These are phyloP conservation scores for Nitzschia inconspicua DNA, from an alignment of 108 stramenopile species.

Conservation along the genomic window DNA sequence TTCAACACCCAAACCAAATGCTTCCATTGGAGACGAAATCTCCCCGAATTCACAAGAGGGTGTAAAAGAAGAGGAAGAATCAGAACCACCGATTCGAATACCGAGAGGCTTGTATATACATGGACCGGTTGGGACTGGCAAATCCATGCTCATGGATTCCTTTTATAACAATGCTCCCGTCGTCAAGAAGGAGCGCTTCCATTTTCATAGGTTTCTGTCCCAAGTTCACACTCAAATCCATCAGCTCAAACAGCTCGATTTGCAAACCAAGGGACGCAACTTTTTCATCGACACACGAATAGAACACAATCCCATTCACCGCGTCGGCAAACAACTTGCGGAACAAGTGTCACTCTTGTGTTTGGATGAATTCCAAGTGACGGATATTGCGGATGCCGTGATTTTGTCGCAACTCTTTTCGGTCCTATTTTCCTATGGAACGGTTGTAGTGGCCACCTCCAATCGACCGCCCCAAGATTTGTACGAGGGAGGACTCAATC, in stretches of 20 bases:
- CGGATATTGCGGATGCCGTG: conserved; percentile 96
- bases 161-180: conserved; percentile 59
- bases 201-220: conserved; percentile 96
- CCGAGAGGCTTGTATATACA: conserved; percentile 87
- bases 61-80: background rate
- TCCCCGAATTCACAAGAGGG: background rate
- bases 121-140: conserved; percentile 96
- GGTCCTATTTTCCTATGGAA: conserved; percentile 59
- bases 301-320: conserved; percentile 64
- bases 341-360: conserved; percentile 78
- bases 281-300: conserved; percentile 58
- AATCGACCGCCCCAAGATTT: conserved; percentile 91
- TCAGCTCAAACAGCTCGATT: conserved; percentile 63
- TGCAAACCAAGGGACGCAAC: conserved; percentile 47
- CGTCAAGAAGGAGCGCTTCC: conserved; percentile 65
- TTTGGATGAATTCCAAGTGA: conserved; percentile 99
- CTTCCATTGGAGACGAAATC: background rate
- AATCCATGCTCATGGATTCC: conserved; percentile 94
- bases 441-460: conserved; percentile 92
- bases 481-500: conserved; percentile 95
- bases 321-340: conserved; percentile 57
- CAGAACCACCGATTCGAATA: conserved; percentile 16
- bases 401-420: conserved; percentile 80
- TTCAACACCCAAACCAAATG: background rate
- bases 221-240: conserved; percentile 86